phyloP scores from a whole-genome alignment of 75 land plant species.

The Sequoiadendron giganteum region DNA sequence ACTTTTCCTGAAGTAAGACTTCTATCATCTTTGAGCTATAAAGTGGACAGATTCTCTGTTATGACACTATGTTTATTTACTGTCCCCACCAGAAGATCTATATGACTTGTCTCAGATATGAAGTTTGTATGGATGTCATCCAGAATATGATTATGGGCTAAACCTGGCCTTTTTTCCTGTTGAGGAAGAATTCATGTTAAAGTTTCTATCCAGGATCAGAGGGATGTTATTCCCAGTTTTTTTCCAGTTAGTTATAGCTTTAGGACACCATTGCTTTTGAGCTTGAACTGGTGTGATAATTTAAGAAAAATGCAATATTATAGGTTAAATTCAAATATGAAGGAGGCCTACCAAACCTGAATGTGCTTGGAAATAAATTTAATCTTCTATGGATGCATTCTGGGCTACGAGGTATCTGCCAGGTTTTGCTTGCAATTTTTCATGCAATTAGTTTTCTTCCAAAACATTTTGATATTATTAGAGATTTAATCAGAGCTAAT shows the following conservation, averaged over 20 bases:
- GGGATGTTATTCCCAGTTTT: not conserved
- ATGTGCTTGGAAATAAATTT: not conserved
- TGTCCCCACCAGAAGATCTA: not conserved
- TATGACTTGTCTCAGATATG: not conserved
- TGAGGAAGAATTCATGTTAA: not conserved
- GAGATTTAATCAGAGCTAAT: not conserved
- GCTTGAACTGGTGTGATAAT: not conserved
- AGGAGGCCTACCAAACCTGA: not conserved
- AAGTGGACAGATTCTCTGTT: not conserved
- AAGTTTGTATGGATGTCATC: not conserved
- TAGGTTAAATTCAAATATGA: not conserved
- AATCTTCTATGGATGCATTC: not conserved
- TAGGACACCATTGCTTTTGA: not conserved
- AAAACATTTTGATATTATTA: not conserved
- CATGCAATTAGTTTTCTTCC: not conserved
- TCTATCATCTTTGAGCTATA: not conserved
- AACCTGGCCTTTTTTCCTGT: not conserved
- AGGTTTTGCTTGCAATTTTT: not conserved
- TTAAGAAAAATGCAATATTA: not conserved
- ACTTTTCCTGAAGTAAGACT: not conserved
- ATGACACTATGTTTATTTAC: not conserved
- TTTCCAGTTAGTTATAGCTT: too few relatives aligned
- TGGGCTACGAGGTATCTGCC: not conserved
- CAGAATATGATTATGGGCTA: not conserved
- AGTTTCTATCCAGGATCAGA: not conserved